Conservation (phyloP, 23 red algal genomes). For the Gracilaria vermiculophylla region DNA sequence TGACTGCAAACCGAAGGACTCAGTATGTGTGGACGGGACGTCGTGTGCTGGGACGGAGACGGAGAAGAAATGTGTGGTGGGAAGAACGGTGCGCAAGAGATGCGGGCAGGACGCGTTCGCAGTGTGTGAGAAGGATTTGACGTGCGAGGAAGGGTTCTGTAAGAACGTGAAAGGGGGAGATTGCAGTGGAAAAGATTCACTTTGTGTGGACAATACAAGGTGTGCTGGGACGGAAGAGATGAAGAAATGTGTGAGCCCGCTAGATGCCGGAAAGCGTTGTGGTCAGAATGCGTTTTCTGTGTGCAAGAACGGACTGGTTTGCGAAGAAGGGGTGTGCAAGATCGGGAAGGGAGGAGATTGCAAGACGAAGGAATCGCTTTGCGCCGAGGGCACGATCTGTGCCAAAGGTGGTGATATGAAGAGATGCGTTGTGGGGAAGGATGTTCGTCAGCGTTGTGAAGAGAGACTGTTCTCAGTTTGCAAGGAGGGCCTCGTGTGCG, state of each 20-base stretch:
- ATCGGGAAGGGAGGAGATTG: not conserved
- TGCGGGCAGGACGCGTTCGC: slow-evolving; percentile 24
- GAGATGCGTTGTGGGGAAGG: not conserved
- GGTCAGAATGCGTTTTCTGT: not conserved
- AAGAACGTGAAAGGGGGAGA: not conserved
- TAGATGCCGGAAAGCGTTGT: not conserved
- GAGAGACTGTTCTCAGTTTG: slow-evolving; percentile 40
- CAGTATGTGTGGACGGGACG: slow-evolving; percentile 16
- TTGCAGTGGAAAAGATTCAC: not conserved
- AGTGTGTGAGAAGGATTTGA: not conserved
- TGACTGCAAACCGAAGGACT: not conserved
- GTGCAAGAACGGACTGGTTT: not conserved
- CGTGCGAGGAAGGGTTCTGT: not conserved
- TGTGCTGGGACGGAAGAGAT: not conserved
- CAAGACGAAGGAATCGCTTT: not conserved
- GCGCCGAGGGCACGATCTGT: not conserved
- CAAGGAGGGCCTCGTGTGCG: not conserved
- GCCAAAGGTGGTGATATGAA: not conserved
- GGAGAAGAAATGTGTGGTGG: slow-evolving; percentile 38
- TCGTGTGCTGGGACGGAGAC: slow-evolving; percentile 16
- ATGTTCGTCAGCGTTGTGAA: not conserved
- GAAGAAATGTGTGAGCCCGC: slow-evolving; percentile 48
- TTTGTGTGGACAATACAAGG: slow-evolving; percentile 3
- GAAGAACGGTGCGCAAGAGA: not conserved
- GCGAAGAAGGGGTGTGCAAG: slow-evolving; percentile 1